Conservation (phyloP, 176 grass and related monocot genomes). For the Triticum timopheevii region DNA sequence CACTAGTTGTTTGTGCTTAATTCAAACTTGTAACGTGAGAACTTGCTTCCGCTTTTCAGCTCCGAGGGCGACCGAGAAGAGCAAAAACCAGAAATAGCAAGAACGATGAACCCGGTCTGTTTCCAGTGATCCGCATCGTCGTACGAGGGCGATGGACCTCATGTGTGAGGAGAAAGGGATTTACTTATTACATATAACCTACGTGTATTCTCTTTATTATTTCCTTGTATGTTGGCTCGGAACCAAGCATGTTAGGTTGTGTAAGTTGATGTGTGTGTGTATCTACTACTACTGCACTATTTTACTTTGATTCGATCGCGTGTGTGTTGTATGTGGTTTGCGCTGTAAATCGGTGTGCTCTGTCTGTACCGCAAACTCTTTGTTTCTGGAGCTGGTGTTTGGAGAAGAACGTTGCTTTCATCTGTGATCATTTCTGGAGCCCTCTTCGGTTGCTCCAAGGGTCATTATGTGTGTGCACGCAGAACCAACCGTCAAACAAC, state of each 20-base stretch:
- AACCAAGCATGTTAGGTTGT: constrained; percentile 33
- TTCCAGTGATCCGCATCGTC: not conserved
- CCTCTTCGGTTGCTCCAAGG: not conserved
- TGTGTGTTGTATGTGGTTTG: not conserved
- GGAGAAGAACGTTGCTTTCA: not conserved
- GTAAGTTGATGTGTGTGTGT: constrained; percentile 16
- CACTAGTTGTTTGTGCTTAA: not conserved
- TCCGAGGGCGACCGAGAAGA: constrained; percentile 39
- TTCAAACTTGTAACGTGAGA: not conserved
- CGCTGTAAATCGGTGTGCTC: constrained; percentile 45
- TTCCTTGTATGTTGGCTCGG: not conserved
- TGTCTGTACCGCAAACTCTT: not conserved
- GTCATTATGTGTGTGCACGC: not conserved
- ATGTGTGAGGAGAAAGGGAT: constrained; percentile 30
- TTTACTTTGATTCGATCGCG: not conserved
- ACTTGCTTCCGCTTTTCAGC: constrained; percentile 26
- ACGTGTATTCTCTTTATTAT: not conserved
- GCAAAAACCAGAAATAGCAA: constrained; percentile 23
- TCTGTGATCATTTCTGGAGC: not conserved
- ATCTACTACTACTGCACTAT: not conserved
- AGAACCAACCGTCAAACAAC: constrained; percentile 14
- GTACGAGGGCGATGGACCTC: constrained; percentile 16
- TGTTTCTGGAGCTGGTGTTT: not conserved
- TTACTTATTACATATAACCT: constrained; percentile 19
- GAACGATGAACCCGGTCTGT: not conserved